Conservation (phyloP, 768 basidiomycete genomes). For the Agaricus sinodeliciosus region DNA sequence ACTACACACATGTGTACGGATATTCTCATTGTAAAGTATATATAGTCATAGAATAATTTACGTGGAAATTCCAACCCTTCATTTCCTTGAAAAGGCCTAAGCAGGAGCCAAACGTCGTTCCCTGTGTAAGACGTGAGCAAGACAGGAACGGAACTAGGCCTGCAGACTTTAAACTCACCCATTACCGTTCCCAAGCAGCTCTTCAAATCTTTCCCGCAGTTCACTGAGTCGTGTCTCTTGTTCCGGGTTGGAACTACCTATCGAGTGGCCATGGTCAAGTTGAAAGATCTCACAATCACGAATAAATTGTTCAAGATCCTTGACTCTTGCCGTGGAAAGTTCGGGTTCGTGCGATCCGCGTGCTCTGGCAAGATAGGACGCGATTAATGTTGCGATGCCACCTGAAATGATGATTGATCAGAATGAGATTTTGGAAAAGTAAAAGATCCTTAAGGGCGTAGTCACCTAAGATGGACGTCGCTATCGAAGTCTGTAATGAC, state of each 20-base stretch:
- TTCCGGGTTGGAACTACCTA: slow-evolving; percentile 22
- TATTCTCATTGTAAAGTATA: not conserved
- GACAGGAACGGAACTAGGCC: not conserved
- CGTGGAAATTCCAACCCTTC: not conserved
- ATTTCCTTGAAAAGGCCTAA: not conserved
- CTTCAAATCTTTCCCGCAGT: slow-evolving; percentile 22
- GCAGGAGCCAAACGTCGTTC: not conserved
- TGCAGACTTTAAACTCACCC: slow-evolving; percentile 14
- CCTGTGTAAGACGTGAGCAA: not conserved
- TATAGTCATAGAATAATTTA: not conserved
- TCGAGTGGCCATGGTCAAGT: slow-evolving; percentile 46
- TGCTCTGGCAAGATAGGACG: slow-evolving; percentile 65
- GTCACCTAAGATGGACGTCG: slow-evolving; percentile 22
- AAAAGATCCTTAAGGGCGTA: slow-evolving; percentile 5
- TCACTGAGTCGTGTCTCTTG: slow-evolving; percentile 22
- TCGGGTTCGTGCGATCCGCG: slow-evolving; percentile 71
- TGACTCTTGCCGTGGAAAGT: slow-evolving; percentile 42
- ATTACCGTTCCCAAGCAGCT: slow-evolving; percentile 23
- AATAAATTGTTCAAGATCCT: slow-evolving; percentile 62
- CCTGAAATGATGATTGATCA: slow-evolving; percentile 27
- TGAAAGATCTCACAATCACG: slow-evolving; percentile 53
- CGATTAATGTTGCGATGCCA: slow-evolving; percentile 60
- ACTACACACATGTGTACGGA: too few species aligned
- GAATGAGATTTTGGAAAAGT: not conserved
- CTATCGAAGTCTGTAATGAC: not conserved